These are phyloP conservation scores for Jamesozyma jinghongensis DNA, from an alignment of 805 yeast species.

Conservation along the genomic window DNA sequence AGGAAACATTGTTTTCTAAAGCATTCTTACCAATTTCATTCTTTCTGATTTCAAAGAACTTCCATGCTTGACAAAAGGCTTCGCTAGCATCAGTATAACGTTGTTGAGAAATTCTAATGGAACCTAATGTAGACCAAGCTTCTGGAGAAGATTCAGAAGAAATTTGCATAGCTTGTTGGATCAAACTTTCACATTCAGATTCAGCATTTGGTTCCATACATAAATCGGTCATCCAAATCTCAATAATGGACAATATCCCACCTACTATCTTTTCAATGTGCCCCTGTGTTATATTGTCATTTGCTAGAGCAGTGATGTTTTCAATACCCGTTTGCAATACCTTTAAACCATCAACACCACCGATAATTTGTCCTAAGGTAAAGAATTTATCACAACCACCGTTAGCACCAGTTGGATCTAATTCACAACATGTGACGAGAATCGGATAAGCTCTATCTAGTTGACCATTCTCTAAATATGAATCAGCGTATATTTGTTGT, in stretches of 20 bases:
- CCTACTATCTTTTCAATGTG: conserved; percentile 55
- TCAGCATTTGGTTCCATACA: conserved; percentile 94
- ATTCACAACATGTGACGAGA: conserved; percentile 48
- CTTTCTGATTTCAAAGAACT: conserved; percentile 48
- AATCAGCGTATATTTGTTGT: conserved; percentile 61
- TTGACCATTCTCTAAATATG: conserved; percentile 68
- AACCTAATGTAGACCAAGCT: conserved; percentile 71
- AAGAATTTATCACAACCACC: conserved; percentile 75
- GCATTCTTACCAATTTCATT: conserved; percentile 37
- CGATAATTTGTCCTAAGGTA: conserved; percentile 83
- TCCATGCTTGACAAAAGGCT: conserved; percentile 67
- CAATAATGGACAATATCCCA: conserved; percentile 78
- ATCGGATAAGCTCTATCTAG: conserved; percentile 68
- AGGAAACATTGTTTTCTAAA: conserved; percentile 25
- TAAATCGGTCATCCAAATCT: conserved; percentile 95
- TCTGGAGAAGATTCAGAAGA: conserved; percentile 59
- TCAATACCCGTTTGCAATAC: conserved; percentile 56
- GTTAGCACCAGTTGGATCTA: conserved; percentile 55
- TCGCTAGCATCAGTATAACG: conserved; percentile 59
- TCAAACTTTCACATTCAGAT: conserved; percentile 60
- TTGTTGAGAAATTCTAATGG: conserved; percentile 84
- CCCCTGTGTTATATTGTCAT: conserved; percentile 28
- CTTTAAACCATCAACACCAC: conserved; percentile 66
- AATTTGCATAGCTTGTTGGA: conserved; percentile 52
- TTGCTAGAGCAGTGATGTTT: conserved; percentile 20